phyloP scores from a whole-genome alignment of 1,139 yeast species.

The Oligophagozyma castellii region DNA sequence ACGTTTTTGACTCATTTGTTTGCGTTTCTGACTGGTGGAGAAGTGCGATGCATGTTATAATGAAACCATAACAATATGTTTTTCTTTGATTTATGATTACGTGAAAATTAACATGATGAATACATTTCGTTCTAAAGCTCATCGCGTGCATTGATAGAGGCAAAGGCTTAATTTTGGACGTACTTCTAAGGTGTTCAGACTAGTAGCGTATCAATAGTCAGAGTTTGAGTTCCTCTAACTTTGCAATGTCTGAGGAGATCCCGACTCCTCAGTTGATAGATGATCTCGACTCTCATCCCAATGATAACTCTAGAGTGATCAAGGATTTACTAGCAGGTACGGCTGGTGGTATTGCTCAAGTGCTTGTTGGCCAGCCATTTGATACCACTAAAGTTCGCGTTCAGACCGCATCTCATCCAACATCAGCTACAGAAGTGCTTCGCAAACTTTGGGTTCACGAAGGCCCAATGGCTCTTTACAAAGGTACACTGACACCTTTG shows the following conservation, averaged over 20 bases:
- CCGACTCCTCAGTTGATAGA: conserved; percentile 23
- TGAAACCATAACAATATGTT: no score
- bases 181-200: no score
- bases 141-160: no score
- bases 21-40: no score
- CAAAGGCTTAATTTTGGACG: no score
- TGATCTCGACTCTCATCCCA: conserved; percentile 14
- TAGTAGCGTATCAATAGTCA: no score
- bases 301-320: conserved; percentile 34
- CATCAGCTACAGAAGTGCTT: conserved; percentile 62
- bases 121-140: no score
- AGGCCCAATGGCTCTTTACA: conserved; percentile 72
- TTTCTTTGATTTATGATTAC: no score
- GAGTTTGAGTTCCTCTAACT: no score
- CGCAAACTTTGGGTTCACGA: conserved; percentile 55
- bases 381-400: conserved; percentile 88
- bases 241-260: conserved; percentile 22
- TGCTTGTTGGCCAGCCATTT: conserved; percentile 90
- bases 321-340: conserved; percentile 87
- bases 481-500: conserved; percentile 78
- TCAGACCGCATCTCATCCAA: conserved; percentile 69
- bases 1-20: no score
- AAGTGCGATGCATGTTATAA: no score
- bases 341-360: conserved; percentile 89
- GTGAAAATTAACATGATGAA: no score